Base-by-base conservation (phyloP, 2,329 filamentous ascomycete species). In the Pseudocercospora eumusae region DNA sequence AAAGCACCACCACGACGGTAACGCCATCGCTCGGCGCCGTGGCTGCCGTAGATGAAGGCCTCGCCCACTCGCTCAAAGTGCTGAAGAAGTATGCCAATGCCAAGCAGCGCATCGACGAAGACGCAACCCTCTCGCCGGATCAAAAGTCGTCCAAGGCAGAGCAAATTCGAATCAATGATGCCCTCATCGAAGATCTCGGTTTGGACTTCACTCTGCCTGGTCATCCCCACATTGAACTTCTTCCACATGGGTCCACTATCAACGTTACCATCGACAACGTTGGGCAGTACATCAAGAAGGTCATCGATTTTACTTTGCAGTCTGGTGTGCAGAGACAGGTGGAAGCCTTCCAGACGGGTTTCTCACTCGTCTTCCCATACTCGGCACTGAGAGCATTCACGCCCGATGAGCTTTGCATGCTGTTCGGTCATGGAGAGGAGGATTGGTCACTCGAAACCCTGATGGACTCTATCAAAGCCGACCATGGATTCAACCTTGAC, bases 401-500 rank as follows among this genome's bases (percentile, higher is more conserved):
- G 0, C 93, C 96, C 0, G 92, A 92, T 70, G 96, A 99, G 76
- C 83, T 99, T 28, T 93, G 97, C 44, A 93, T 93, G 81, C 83
- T 99, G 25, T 99, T 98, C 79, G 95, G 95, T 18, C 87, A 89
- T 61, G 88, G 92, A 4, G 91, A 98, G 7, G 95, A 99, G 74
- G 95, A 99, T 75, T 99, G 95, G 95, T 92, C 91, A 21, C 88
- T 99, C 67, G 93, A 98, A 75, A 99, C 95, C 63, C 86, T 99
- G 44, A 96, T 96, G 86, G 95, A 99, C 74, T 97, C 93, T 0
- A 93, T 99, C 80, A 99, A 99, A 80, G 95, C 95, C 27, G 95
- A 99, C 71, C 95, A 99, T 74, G 95, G 95, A 8, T 99, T 91
- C 81, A 99, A 98, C 71, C 95, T 99, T 86, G 95, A 99, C 75